A percentile compares a stretch with the other conserved stretches of the same genome.
Evolutionary conservation across 1,284 basidiomycete genomes (phyloP).

Genomic region (Clitocybe nebularis): DNA sequence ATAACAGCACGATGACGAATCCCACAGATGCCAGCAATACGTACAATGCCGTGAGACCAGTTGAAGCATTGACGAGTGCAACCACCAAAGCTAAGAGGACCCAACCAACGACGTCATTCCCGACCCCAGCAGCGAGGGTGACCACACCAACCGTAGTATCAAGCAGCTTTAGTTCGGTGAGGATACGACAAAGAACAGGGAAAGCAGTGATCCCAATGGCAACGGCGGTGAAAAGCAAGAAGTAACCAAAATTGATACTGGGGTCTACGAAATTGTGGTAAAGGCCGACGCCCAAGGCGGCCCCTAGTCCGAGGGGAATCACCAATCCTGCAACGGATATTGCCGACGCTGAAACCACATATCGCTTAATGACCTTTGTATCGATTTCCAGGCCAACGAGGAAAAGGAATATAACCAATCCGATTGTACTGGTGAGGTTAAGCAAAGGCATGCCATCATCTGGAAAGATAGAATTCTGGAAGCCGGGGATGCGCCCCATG

Average conservation of each 20-base stretch:
- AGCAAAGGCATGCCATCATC: conserved; percentile 66
- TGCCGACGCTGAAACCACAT: conserved; percentile 47
- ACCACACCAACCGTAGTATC: conserved; percentile 93
- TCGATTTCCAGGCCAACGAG: conserved; percentile 90
- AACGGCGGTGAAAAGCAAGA: conserved; percentile 89
- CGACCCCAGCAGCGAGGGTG: conserved; percentile 90
- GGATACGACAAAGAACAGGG: conserved; percentile 88
- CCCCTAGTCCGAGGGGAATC: conserved; percentile 82
- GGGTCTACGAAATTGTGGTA: conserved; percentile 76
- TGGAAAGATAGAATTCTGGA: conserved; percentile 75
- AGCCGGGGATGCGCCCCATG: conserved; percentile 73
- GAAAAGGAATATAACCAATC: conserved; percentile 88
- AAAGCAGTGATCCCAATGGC: conserved; percentile 94
- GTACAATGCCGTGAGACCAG: conserved; percentile 77
- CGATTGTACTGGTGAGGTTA: conserved; percentile 82
- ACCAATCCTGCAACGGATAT: conserved; percentile 68
- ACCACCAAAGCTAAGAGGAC: conserved; percentile 79
- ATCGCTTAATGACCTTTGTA: conserved; percentile 62
- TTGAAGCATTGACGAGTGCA: conserved; percentile 81
- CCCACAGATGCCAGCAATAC: conserved; percentile 74
- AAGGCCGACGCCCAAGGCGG: conserved; percentile 78
- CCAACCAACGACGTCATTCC: conserved; percentile 84
- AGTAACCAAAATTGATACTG: conserved; percentile 73
- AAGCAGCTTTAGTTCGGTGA: conserved; percentile 79
- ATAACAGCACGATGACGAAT: conserved; percentile 71